These are phyloP conservation scores for Luvunga scandens DNA, from an alignment of 345 rosid species.

Conservation along the genomic window DNA sequence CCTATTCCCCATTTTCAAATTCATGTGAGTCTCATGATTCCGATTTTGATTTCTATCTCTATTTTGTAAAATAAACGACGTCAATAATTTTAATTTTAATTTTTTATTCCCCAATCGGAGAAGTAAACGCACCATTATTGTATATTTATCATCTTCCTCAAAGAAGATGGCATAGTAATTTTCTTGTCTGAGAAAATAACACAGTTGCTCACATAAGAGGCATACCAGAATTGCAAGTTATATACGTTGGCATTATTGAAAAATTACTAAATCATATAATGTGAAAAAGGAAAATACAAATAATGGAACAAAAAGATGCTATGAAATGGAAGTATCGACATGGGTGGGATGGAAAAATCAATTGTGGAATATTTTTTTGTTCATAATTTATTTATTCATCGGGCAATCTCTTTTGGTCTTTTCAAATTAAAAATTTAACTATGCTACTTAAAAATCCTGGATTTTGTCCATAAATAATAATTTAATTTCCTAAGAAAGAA, in stretches of 20 bases:
- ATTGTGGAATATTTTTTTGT: no score
- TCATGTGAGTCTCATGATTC: rapidly evolving
- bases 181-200: no score
- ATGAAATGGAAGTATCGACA: background rate
- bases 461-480: background rate
- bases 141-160: no score
- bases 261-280: background rate
- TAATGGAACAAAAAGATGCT: background rate
- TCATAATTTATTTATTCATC: no score
- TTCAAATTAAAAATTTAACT: background rate
- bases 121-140: no score
- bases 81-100: no score
- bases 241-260: background rate
- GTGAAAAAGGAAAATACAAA: background rate
- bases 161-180: no score
- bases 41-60: rapidly evolving
- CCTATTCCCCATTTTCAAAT: rapidly evolving
- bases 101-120: rapidly evolving
- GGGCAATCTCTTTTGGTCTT: background rate
- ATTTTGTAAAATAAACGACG: no score
- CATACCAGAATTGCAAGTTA: background rate
- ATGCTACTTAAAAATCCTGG: background rate
- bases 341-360: background rate
- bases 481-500: background rate
- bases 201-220: no score